Percentiles rank a stretch among this genome's conserved stretches.
These are phyloP conservation scores for Ophiocordyceps australis DNA, from an alignment of 2,329 filamentous ascomycete species.

Conservation along the genomic window DNA sequence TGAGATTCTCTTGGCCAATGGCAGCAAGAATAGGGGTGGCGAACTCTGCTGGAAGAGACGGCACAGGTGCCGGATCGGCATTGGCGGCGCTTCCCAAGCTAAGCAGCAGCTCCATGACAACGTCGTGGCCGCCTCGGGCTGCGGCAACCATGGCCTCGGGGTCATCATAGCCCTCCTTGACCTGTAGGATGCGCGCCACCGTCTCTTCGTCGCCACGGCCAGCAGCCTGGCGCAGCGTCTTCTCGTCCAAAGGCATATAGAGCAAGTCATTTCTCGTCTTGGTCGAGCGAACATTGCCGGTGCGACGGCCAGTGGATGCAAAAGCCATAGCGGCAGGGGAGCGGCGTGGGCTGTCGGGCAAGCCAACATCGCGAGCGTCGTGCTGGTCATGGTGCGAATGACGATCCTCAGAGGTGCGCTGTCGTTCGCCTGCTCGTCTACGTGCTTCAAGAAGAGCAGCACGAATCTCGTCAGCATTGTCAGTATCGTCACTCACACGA, in stretches of 20 bases:
- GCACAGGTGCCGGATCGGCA: conserved; percentile 50
- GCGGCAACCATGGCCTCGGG: conserved; percentile 80
- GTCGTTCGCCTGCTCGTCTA: conserved; percentile 33
- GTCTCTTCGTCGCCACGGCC: conserved; percentile 43
- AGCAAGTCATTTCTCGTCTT: conserved; percentile 47
- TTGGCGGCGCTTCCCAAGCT: conserved; percentile 48
- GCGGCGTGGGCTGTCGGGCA: conserved; percentile 37
- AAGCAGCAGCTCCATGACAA: conserved; percentile 64
- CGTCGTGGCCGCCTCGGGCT: conserved; percentile 77
- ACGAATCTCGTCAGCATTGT: conserved; percentile 67
- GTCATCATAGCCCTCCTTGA: conserved; percentile 47
- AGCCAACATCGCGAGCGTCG: conserved; percentile 32
- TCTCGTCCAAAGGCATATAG: conserved; percentile 45
- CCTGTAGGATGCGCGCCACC: conserved; percentile 40
- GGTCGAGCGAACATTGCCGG: conserved; percentile 36
- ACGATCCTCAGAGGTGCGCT: conserved; percentile 40
- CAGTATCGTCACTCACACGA: conserved; percentile 54
- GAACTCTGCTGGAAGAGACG: conserved; percentile 44
- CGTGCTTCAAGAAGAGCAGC: conserved; percentile 42
- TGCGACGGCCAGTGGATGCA: conserved; percentile 24
- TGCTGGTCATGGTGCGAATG: conserved; percentile 24
- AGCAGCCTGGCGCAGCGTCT: conserved; percentile 40
- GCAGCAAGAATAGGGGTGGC: conserved; percentile 88
- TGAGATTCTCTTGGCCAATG: conserved; percentile 75
- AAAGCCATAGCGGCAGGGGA: conserved; percentile 26